Base-by-base conservation (phyloP, 495 filamentous ascomycete species). In the Paragyromitra xinjiangensis region DNA sequence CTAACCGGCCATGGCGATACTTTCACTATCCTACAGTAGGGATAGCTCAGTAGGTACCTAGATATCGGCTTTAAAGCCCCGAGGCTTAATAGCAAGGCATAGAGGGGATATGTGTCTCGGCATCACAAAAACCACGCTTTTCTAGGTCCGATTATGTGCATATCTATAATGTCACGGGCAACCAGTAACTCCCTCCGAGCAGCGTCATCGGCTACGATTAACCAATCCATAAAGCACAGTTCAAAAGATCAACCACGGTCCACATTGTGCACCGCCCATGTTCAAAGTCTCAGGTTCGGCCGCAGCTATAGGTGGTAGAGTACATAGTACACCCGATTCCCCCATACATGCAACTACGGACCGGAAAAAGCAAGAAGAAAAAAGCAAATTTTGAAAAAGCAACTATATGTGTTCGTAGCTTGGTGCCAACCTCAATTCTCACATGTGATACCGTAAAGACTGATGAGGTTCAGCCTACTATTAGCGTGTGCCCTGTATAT, bases 161-260 rank as follows among this genome's bases (percentile, higher is more conserved):
- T 34, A 34, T 34, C 29, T 34, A 34, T 34, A 12, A n/a, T 2
- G 24, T 58, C 24, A 58, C 4, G 11, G 55, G 24, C 4, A 59
- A 34, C 9, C 55, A 37, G 16, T 59, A 37, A 59, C 11, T 16
- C 6, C 26, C 19, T 55, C 19, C 19, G 29, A 34, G 29, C 19
- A 7, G 51, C 51, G 19, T 24, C 19, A 9, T 59, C 55, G 22
- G 55, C 5, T 59, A 37, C 55, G n/a, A 59, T 29, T 59, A 26
- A n/a, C 26, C 26, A 37, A 37, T 58, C 24, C 12, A 7, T 58
- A 6, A 16, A 29, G 55, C 26, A 58, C 50, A 53, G 2, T 3
- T 34, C 19, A 53, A 53, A 24, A 34, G 24, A 58, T 58, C 26
- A 58, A 58, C 24, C 55, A 58, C 55, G 55, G 55, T 29, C 55